Percentiles rank a stretch among this genome's conserved stretches.
Conservation (phyloP, 495 filamentous ascomycete genomes). For the Hyaloscypha bicolor region DNA sequence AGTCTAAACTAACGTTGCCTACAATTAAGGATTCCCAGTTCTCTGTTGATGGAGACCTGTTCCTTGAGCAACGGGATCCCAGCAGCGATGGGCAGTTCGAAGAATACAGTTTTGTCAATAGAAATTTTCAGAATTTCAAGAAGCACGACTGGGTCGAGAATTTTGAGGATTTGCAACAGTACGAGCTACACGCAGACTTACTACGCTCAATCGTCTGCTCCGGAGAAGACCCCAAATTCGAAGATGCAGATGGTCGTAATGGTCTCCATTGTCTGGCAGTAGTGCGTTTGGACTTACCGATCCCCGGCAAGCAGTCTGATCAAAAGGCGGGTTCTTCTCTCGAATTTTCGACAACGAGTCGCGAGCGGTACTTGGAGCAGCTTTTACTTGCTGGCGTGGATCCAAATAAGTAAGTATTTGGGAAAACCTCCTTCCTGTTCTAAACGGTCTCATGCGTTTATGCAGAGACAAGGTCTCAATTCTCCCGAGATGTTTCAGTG, state of each 20-base stretch:
- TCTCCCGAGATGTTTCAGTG: neutral
- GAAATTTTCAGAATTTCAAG: slow-evolving; percentile 3
- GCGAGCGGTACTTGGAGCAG: slow-evolving; percentile 39
- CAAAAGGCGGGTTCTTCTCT: neutral
- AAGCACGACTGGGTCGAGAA: slow-evolving; percentile 12
- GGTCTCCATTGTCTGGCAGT: slow-evolving; percentile 53
- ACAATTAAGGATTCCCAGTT: neutral
- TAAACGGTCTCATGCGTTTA: neutral
- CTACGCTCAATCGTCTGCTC: slow-evolving; percentile 10
- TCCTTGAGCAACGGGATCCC: neutral
- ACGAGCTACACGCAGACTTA: slow-evolving; percentile 18
- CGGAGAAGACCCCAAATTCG: slow-evolving; percentile 30
- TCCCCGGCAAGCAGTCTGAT: slow-evolving; percentile 22
- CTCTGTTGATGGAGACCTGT: neutral
- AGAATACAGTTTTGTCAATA: neutral
- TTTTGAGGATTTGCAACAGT: slow-evolving; percentile 19
- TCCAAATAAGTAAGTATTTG: slow-evolving; percentile 33
- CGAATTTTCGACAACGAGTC: neutral
- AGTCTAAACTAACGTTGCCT: neutral
- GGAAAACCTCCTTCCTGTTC: neutral
- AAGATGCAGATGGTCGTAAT: slow-evolving; percentile 49
- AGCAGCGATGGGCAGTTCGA: neutral
- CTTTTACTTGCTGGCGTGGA: slow-evolving; percentile 42
- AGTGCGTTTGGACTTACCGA: slow-evolving; percentile 32
- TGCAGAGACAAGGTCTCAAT: neutral